Conservation (phyloP, 768 basidiomycete genomes). For the Hydnum rufescens region DNA sequence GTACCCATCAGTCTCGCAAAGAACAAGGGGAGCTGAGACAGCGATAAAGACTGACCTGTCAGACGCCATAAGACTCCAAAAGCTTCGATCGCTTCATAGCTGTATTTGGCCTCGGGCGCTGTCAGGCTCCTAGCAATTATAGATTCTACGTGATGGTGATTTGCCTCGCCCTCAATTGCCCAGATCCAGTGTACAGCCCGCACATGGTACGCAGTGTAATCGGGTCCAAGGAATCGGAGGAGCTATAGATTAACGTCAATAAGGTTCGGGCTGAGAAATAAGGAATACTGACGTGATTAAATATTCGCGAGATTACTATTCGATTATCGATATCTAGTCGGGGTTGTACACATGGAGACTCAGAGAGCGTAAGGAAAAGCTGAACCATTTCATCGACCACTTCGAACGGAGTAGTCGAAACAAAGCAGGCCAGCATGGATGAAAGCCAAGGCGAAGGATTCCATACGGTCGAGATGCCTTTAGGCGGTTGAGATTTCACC, state of each 20-base stretch:
- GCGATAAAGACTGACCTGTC: constrained; percentile 32
- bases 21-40: background rate
- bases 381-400: constrained; percentile 44
- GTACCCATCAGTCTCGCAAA: background rate
- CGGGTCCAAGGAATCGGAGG: constrained; percentile 48
- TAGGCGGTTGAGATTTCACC: background rate
- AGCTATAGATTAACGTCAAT: constrained; percentile 24
- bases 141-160: constrained; percentile 49
- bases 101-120: constrained; percentile 27
- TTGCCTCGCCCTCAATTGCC: constrained; percentile 41
- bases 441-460: background rate
- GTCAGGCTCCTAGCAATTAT: constrained; percentile 57
- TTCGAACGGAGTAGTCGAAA: constrained; percentile 33
- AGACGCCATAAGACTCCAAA: constrained; percentile 89
- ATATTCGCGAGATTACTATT: constrained; percentile 35
- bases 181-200: constrained; percentile 70
- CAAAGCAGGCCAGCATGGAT: background rate
- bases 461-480: background rate
- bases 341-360: constrained; percentile 30
- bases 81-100: constrained; percentile 51
- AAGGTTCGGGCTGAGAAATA: background rate
- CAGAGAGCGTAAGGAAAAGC: constrained; percentile 35
- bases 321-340: constrained; percentile 35
- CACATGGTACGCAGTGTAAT: constrained; percentile 53
- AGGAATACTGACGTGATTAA: constrained; percentile 24